phyloP scores from a whole-genome alignment of 2,329 filamentous ascomycete genomes.

The Harringtonia lauricola region DNA sequence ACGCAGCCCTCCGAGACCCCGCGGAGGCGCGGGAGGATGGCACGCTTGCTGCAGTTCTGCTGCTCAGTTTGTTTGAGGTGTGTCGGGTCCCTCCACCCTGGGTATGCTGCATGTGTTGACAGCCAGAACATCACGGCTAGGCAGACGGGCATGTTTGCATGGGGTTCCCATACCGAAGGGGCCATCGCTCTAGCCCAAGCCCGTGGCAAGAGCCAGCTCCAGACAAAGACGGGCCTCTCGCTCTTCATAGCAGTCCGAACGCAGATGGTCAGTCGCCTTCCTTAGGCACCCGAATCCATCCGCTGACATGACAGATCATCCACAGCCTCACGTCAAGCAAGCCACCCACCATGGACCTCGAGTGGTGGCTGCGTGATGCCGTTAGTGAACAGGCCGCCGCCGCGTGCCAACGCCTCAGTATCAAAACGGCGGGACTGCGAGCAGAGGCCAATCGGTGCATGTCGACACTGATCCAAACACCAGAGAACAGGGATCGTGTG shows the following conservation, averaged over 20 bases:
- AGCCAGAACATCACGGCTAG: constrained; percentile 43
- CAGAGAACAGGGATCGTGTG: constrained; percentile 39
- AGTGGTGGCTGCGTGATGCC: constrained; percentile 50
- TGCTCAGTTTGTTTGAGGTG: constrained; percentile 50
- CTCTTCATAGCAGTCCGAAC: constrained; percentile 50
- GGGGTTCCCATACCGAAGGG: constrained; percentile 54
- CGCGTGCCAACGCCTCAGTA: constrained; percentile 38
- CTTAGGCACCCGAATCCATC: constrained; percentile 4
- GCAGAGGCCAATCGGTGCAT: constrained; percentile 41
- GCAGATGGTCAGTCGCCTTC: constrained; percentile 38
- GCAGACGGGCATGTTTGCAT: constrained; percentile 42
- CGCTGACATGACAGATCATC: constrained; percentile 32
- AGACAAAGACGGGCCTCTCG: constrained; percentile 38
- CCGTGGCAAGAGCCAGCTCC: constrained; percentile 42
- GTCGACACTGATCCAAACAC: constrained; percentile 30
- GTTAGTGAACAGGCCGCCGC: constrained; percentile 36
- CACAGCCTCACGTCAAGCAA: constrained; percentile 44
- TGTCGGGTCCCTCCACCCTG: not conserved
- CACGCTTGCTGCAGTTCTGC: constrained; percentile 46
- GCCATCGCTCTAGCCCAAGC: constrained; percentile 50
- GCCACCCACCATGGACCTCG: constrained; percentile 38
- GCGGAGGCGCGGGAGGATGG: constrained; percentile 39
- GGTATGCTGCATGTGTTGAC: too few species aligned
- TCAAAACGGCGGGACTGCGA: constrained; percentile 44
- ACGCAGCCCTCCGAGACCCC: constrained; percentile 40